phyloP scores from a whole-genome alignment of 148 eudicot genomes.

The Fallopia convolvulus region DNA sequence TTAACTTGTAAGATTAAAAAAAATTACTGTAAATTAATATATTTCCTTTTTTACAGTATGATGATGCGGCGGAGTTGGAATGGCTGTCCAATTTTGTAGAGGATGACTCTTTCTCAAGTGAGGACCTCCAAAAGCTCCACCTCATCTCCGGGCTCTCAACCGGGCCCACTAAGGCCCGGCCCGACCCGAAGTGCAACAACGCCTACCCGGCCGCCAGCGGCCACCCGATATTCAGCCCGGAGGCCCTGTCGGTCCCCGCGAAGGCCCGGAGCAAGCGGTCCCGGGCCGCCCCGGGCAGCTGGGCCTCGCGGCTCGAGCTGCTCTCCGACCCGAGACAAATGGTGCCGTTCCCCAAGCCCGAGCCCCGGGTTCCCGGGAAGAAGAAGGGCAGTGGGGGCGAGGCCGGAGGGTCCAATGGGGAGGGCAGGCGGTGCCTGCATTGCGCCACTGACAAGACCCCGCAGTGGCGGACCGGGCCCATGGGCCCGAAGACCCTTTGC shows the following conservation, averaged over 20 bases:
- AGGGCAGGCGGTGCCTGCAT: constrained; percentile 64
- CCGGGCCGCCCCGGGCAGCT: constrained; percentile 66
- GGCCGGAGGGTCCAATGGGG: constrained; percentile 18
- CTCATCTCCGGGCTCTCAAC: constrained; percentile 34
- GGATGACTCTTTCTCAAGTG: constrained; percentile 73
- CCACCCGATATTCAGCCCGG: constrained; percentile 43
- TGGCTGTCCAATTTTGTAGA: constrained; percentile 93
- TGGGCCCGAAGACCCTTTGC: constrained; percentile 87
- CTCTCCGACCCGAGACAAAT: constrained; percentile 13
- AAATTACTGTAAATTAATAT: no score
- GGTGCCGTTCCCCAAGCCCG: not conserved
- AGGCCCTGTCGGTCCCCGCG: constrained; percentile 47
- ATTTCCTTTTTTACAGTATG: constrained; percentile 37
- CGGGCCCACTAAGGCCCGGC: constrained; percentile 15
- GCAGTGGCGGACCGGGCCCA: constrained; percentile 90
- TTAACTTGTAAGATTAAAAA: not conserved
- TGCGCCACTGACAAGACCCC: constrained; percentile 90
- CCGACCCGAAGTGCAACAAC: constrained; percentile 21
- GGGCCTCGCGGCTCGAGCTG: constrained; percentile 65
- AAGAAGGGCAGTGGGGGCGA: constrained; percentile 16
- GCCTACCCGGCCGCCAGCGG: constrained; percentile 17
- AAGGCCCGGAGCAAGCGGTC: constrained; percentile 97
- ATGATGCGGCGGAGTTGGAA: constrained; percentile 86
- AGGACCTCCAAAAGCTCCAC: constrained; percentile 71
- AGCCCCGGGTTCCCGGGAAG: not conserved